These are phyloP conservation scores for Chaetomidium leptoderma DNA, from an alignment of 495 filamentous ascomycete genomes.

Conservation along the genomic window DNA sequence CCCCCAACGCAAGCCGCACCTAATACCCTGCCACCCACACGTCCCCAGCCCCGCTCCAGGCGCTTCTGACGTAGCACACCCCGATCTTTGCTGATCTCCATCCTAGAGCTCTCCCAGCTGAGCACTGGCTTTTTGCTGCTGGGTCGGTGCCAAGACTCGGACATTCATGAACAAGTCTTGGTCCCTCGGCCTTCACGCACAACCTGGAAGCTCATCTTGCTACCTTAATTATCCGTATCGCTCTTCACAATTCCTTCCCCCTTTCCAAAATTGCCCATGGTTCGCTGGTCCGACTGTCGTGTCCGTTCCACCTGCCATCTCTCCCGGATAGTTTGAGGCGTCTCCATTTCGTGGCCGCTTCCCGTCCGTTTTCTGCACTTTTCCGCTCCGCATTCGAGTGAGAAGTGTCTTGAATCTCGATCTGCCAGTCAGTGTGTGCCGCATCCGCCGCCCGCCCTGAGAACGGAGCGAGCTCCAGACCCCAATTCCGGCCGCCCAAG, in stretches of 20 bases:
- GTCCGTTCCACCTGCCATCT: too few relatives aligned
- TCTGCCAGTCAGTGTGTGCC: constrained; percentile 14
- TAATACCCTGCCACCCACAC: too few relatives aligned
- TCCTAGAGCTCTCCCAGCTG: constrained; percentile 11
- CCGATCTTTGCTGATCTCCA: constrained; percentile 14
- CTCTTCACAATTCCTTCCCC: not conserved
- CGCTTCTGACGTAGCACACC: constrained; percentile 20
- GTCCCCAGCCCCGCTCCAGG: not conserved
- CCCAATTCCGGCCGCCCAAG: not conserved
- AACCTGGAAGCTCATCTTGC: not conserved
- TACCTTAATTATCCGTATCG: too few relatives aligned
- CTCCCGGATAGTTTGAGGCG: too few relatives aligned
- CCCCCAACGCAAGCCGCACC: too few relatives aligned
- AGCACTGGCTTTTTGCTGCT: not conserved
- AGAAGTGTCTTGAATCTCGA: not conserved
- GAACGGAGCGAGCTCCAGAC: constrained; percentile 5
- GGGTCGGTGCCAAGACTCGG: constrained; percentile 10
- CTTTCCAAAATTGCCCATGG: not conserved
- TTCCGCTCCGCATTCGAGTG: not conserved
- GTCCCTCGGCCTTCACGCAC: not conserved
- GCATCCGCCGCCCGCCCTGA: constrained; percentile 13
- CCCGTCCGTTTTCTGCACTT: constrained; percentile 3
- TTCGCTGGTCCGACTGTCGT: constrained; percentile 7
- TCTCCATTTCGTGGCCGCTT: too few relatives aligned
- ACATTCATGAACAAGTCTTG: not conserved